Evolutionary conservation across 306 rosid species (phyloP).

Genomic region (Vigna reflexopilosa): DNA sequence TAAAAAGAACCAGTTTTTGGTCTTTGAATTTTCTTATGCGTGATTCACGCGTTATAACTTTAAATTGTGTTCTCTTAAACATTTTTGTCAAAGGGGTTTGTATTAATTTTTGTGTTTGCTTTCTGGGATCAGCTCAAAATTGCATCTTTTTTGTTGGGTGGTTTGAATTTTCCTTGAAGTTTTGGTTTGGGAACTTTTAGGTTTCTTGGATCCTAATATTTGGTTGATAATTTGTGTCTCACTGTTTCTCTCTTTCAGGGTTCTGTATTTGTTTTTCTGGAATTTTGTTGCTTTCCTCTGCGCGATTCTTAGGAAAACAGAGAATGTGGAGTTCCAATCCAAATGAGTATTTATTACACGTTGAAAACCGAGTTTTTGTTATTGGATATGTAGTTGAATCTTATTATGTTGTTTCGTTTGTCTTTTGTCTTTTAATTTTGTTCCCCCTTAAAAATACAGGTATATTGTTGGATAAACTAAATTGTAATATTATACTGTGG

Average conservation of each 20-base stretch:
- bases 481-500: background rate
- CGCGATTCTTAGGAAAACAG: background rate
- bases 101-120: slow-evolving; percentile 14
- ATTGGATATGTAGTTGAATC: background rate
- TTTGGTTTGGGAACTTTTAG: background rate
- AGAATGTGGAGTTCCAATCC: background rate
- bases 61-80: background rate
- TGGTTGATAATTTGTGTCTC: background rate
- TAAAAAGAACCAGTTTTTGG: background rate
- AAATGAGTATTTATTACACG: background rate
- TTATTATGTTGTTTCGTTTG: background rate
- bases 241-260: slow-evolving; percentile 16
- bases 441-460: background rate
- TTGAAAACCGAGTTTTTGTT: background rate
- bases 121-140: slow-evolving; percentile 42
- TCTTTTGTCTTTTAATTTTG: background rate
- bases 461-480: background rate
- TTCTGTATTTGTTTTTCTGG: background rate
- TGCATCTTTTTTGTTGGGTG: background rate
- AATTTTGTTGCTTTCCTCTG: slow-evolving; percentile 12
- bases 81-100: background rate
- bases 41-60: background rate
- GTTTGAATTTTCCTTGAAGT: background rate
- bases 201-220: slow-evolving; percentile 26
- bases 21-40: background rate